Base-by-base conservation (phyloP, 2,329 filamentous ascomycete species). In the Teratosphaeria viscida region DNA sequence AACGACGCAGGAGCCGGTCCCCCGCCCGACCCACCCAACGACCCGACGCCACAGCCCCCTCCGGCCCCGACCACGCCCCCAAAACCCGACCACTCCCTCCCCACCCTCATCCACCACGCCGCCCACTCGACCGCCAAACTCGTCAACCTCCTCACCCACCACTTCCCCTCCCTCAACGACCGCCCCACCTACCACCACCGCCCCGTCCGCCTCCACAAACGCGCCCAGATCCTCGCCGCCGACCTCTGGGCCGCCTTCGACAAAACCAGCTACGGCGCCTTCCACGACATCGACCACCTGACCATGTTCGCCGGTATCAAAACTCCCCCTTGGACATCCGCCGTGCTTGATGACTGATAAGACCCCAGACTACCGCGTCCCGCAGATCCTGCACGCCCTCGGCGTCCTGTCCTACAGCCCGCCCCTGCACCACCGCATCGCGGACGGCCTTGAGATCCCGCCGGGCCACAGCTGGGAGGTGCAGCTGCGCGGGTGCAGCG, bases 301-400 rank as follows among this genome's bases (percentile, higher is more conserved):
- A 99, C 94, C 62, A 97, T 97, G 87, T 99, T 99, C 78, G 92
- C 94, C 70, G 82, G n/a, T n/a, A n/a, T n/a, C n/a, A n/a, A n/a
- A n/a, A n/a, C n/a, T n/a, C n/a, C n/a, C n/a, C n/a, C n/a, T n/a
- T n/a, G n/a, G n/a, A 19, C 19, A 19, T 1, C 19, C 19, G 19
- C 19, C 19, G 19, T 19, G 19, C 19, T 19, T 1, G 19, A 19
- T 19, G 29, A 32, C 29, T 32, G 29, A 32, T 1, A 5, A 7
- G 7, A 32, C 29, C 1, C 3, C 58, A 82, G 94, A 99, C 77
- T 99, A 99, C 72, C 88, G 94, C 52, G 87, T 99, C 58, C 95
- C 95, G 14, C 94, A 99, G 76, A 94, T 96, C 66, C 82, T 99
- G 37, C 85, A 92, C 67, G 85, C 85, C 10, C 79, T 97, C 53